Evolutionary conservation across 129 eudicot genomes (phyloP), one percentile per base, ranked within the genome.

Genomic region (Glebionis coronaria): DNA sequence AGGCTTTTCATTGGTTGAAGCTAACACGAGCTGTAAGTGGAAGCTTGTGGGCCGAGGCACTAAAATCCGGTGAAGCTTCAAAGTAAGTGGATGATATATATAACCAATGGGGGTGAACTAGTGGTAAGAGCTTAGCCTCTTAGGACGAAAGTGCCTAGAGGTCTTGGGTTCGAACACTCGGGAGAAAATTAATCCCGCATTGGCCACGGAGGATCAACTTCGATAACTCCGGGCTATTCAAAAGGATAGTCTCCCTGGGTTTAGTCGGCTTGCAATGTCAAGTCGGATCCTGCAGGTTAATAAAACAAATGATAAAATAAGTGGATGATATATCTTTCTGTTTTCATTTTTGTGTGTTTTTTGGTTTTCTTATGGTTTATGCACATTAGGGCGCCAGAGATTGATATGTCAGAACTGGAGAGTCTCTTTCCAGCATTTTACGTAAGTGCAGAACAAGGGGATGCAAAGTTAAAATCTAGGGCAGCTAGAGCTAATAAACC

Each of bases 31-130:
- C 94, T 31, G 94, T 85, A 69, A 78, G 77, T 81, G 97, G 97
- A 80, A 91, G 97, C 76, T 81, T 91, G 79, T 91, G 97, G 97
- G 97, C 94, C 1, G 96, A 91, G 77, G 56, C 94, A 47, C 96
- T 83, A 72, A 91, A 86, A 73, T 76, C 88, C 58, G 87, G 87
- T 51, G 94, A 85, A 63, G 77, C 83, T 76, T 64, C 87, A 46
- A 85, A 77, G 96, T 88, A 35, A 5, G 42, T 35, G 42, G 42
- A 75, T 9, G n/a, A n/a, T n/a, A n/a, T n/a, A n/a, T n/a, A n/a
- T n/a, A n/a, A n/a, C n/a, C n/a, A n/a, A n/a, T n/a, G n/a, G n/a
- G n/a, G n/a, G n/a, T n/a, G n/a, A n/a, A n/a, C n/a, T n/a, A n/a
- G n/a, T n/a, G n/a, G n/a, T n/a, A n/a, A n/a, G n/a, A n/a, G n/a